Base-by-base conservation (phyloP, 2,329 filamentous ascomycete genomes). In the Trichoderma atroviride region DNA sequence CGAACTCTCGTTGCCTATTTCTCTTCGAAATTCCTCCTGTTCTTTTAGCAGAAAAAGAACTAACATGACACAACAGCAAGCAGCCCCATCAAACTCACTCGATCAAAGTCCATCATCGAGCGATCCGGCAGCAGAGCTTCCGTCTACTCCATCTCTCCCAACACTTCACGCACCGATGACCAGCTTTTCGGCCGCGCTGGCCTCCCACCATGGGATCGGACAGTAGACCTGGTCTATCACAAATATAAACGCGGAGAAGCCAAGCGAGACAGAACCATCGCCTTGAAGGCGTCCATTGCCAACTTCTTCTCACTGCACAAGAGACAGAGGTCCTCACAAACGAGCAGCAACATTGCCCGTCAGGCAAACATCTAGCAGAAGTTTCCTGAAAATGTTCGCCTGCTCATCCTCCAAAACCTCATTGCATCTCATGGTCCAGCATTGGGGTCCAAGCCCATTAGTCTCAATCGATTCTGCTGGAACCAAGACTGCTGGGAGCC, bases 141-240 rank as follows among this genome's bases (percentile, higher is more conserved):
- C 1, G 33, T 61, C 11, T 33, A 60, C 1, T 56, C 63, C 47
- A n/a, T 56, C 31, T 64, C 65, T 0, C 53, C 53, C 27, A 60
- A 37, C 53, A 29, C 27, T 29, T 47, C 40, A 1, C 43, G 35
- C 10, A 57, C 22, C 57, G 50, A 68, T 19, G 61, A 57, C 13
- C 64, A 53, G 19, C 43, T 56, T n/a, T 5, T 40, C 19, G 61
- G 43, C 13, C 53, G 57, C 4, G 16, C 10, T 10, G 10, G 59
- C 1, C 73, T 75, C 7, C 78, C 79, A 1, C 71, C 79, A 0
- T 81, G 80, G 80, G 77, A 81, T 58, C 77, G 80, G 2, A 73
- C 74, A 11, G 71, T 80, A n/a, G 80, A 81, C 31, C 70, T 79
- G 6, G 76, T 81, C n/a, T 79, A 77, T 52, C 78, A 80, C 59